A percentile compares a stretch with the other conserved stretches of the same genome.
Conservation (phyloP, 2,329 filamentous ascomycete genomes). For the Sporothrix curviconia region DNA sequence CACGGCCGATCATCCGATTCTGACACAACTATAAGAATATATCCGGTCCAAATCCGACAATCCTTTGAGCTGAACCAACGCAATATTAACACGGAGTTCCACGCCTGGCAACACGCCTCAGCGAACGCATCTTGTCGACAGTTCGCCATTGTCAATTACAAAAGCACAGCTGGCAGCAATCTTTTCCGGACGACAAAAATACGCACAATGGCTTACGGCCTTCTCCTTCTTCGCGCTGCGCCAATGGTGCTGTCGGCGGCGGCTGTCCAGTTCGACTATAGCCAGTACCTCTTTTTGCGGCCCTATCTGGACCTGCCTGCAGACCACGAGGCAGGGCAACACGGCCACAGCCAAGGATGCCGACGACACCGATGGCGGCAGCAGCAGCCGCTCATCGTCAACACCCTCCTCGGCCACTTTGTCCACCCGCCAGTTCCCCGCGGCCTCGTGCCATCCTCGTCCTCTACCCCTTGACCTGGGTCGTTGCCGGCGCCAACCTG, state of each 20-base stretch:
- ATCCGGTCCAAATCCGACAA: not conserved
- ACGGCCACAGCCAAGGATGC: not conserved
- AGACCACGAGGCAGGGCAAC: not conserved
- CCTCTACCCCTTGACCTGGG: constrained; percentile 8
- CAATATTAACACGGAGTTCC: no score
- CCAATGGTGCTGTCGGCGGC: constrained; percentile 8
- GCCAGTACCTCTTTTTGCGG: constrained; percentile 4
- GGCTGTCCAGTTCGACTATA: constrained; percentile 5
- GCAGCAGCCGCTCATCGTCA: not conserved
- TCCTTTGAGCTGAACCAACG: no score
- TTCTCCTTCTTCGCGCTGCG: not conserved
- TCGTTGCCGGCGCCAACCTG: not conserved
- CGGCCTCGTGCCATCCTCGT: constrained; percentile 4
- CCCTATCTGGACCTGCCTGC: not conserved
- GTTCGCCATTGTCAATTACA: no score
- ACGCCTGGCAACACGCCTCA: no score
- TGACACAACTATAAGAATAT: no score
- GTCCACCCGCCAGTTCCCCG: constrained; percentile 2
- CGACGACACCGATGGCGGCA: not conserved
- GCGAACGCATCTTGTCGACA: no score
- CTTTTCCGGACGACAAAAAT: no score
- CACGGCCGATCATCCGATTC: not conserved
- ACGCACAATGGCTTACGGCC: not conserved
- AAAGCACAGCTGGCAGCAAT: no score
- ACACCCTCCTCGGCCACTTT: constrained; percentile 3